phyloP scores from a whole-genome alignment of 352 stramenopile genomes.

The Phytophthora europaea region DNA sequence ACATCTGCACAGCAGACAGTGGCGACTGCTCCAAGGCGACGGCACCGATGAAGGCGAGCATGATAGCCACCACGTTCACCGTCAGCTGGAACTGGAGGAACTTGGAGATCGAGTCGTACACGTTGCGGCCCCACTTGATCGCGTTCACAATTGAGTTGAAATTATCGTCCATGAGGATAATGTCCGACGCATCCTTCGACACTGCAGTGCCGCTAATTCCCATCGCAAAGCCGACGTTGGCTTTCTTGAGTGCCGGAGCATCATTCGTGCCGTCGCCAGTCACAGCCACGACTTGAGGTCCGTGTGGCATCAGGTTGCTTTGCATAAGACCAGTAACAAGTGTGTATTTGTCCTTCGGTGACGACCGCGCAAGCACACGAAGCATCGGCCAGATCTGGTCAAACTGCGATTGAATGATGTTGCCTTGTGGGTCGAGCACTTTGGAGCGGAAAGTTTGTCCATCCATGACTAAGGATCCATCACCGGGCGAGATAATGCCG shows the following conservation, averaged over 20 bases:
- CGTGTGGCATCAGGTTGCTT: constrained; percentile 49
- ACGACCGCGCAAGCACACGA: constrained; percentile 57
- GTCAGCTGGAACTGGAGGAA: constrained; percentile 98
- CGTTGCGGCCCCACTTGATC: constrained; percentile 96
- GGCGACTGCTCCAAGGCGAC: constrained; percentile 70
- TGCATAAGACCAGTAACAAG: constrained; percentile 64
- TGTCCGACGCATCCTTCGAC: constrained; percentile 95
- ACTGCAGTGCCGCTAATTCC: constrained; percentile 94
- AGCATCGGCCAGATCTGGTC: constrained; percentile 73
- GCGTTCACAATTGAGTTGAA: constrained; percentile 97
- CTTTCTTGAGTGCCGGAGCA: constrained; percentile 93
- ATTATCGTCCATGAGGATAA: constrained; percentile 97
- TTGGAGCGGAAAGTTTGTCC: constrained; percentile 52
- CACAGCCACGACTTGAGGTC: constrained; percentile 91
- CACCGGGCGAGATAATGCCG: constrained; percentile 44
- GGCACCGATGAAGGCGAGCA: constrained; percentile 91
- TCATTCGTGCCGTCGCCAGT: constrained; percentile 97
- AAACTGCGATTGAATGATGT: constrained; percentile 62
- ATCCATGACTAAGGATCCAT: constrained; percentile 64
- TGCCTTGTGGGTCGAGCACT: constrained; percentile 54
- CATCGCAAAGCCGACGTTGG: constrained; percentile 97
- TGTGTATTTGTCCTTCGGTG: constrained; percentile 67
- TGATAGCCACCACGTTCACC: constrained; percentile 94
- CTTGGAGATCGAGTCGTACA: constrained; percentile 98
- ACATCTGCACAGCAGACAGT: constrained; percentile 95